Conservation (phyloP, 1,139 yeast genomes). For the Arxiozyma slooffiae region DNA sequence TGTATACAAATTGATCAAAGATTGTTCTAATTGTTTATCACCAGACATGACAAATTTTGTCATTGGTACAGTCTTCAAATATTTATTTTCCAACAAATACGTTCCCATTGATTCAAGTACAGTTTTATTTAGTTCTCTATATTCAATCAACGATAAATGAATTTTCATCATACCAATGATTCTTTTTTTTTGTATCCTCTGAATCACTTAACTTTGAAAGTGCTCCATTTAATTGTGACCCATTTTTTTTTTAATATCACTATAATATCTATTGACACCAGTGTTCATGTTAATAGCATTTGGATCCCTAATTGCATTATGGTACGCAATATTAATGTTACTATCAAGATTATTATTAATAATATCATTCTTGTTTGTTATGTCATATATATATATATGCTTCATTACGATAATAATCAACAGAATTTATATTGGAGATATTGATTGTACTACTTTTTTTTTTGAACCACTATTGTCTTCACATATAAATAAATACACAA, state of each 20-base stretch:
- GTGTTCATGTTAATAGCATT: background rate
- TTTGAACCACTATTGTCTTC: background rate
- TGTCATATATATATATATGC: background rate
- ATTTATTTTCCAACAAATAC: conserved; percentile 21
- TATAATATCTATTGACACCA: conserved; percentile 18
- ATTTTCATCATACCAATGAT: background rate
- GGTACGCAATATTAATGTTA: conserved; percentile 11
- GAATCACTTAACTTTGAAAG: conserved; percentile 6
- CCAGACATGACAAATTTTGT: conserved; percentile 19
- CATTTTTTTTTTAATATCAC: conserved; percentile 12
- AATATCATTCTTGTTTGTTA: background rate
- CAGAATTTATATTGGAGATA: no score
- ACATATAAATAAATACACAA: conserved; percentile 21
- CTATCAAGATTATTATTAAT: background rate
- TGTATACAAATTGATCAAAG: conserved; percentile 8
- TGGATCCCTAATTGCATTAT: conserved; percentile 6
- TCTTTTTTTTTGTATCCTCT: background rate
- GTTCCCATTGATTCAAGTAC: conserved; percentile 21
- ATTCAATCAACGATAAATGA: background rate
- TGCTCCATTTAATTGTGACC: conserved; percentile 12
- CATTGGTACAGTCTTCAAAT: conserved; percentile 17
- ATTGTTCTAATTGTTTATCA: conserved; percentile 2
- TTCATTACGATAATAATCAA: no score
- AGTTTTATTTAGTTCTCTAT: background rate
- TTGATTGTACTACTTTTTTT: background rate